Evolutionary conservation across 306 rosid genomes (phyloP).

Genomic region (Glycyrrhiza uralensis): DNA sequence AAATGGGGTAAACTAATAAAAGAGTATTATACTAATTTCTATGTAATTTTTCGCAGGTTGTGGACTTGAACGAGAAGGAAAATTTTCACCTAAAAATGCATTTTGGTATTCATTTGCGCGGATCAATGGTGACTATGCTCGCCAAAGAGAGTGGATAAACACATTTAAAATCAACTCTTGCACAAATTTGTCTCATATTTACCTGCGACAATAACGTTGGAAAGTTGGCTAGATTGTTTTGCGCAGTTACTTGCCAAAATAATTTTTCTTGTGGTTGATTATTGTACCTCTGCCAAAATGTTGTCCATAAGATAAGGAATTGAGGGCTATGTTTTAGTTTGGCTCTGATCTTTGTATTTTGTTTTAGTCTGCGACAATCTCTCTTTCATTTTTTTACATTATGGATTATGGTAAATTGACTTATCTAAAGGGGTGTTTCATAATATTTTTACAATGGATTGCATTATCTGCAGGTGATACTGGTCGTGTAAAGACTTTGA

Average conservation of each 20-base stretch:
- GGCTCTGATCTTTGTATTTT: neutral
- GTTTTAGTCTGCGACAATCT: no score
- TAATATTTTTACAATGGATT: neutral
- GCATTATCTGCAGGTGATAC: neutral
- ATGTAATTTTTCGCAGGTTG: constrained; percentile 25
- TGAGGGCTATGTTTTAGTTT: neutral
- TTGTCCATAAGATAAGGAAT: constrained; percentile 7
- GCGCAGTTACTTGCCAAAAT: neutral
- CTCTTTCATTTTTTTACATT: neutral
- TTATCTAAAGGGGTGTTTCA: neutral
- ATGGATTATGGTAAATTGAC: neutral
- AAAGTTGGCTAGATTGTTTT: constrained; percentile 2
- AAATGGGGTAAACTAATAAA: neutral
- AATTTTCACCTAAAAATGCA: neutral
- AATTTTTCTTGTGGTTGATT: neutral
- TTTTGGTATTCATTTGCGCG: constrained; percentile 1
- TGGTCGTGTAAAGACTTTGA: neutral
- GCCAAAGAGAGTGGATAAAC: neutral
- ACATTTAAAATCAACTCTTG: neutral
- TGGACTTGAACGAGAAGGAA: constrained; percentile 15
- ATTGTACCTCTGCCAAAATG: neutral
- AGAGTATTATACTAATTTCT: neutral
- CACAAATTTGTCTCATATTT: neutral
- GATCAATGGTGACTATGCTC: neutral
- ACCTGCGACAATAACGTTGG: constrained; percentile 12